These are phyloP conservation scores for Xenoacremonium recifei DNA, from an alignment of 2,329 filamentous ascomycete species.

Conservation along the genomic window DNA sequence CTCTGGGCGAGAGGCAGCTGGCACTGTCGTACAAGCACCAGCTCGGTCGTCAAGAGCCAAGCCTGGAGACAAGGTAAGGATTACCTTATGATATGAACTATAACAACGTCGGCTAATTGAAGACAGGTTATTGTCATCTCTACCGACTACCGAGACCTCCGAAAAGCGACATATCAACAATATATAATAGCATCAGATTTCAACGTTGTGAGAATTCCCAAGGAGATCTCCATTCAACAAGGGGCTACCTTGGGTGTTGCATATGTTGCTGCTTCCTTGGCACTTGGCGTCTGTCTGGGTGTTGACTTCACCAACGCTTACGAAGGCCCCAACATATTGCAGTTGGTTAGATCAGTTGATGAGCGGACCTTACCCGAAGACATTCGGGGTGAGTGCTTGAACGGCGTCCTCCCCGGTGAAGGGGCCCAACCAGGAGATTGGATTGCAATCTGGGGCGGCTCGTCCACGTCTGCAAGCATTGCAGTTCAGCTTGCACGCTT, in stretches of 20 bases:
- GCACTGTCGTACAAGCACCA: slow-evolving; percentile 53
- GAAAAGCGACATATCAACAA: slow-evolving; percentile 71
- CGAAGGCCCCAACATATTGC: slow-evolving; percentile 58
- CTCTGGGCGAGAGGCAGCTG: slow-evolving; percentile 68
- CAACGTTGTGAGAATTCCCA: slow-evolving; percentile 63
- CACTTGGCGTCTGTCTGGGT: slow-evolving; percentile 68
- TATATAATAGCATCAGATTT: slow-evolving; percentile 64
- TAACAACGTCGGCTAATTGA: not conserved
- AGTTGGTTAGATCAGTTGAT: slow-evolving; percentile 46
- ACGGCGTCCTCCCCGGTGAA: slow-evolving; percentile 49
- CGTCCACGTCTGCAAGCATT: slow-evolving; percentile 67
- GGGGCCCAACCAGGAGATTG: slow-evolving; percentile 62
- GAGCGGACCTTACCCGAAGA: slow-evolving; percentile 55
- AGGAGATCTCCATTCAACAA: slow-evolving; percentile 48
- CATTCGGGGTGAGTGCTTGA: slow-evolving; percentile 61
- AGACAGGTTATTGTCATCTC: slow-evolving; percentile 62
- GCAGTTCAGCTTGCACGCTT: slow-evolving; percentile 67
- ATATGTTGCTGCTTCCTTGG: slow-evolving; percentile 66
- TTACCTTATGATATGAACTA: not conserved
- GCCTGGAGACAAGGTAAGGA: slow-evolving; percentile 50
- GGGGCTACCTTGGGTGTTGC: slow-evolving; percentile 68
- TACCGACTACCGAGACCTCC: slow-evolving; percentile 70
- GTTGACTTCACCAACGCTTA: slow-evolving; percentile 57
- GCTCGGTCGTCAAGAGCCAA: slow-evolving; percentile 45
- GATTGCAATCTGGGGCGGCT: slow-evolving; percentile 74